These are phyloP conservation scores for Elaeis guineensis DNA, from an alignment of 176 grass and related monocot species.

Conservation along the genomic window DNA sequence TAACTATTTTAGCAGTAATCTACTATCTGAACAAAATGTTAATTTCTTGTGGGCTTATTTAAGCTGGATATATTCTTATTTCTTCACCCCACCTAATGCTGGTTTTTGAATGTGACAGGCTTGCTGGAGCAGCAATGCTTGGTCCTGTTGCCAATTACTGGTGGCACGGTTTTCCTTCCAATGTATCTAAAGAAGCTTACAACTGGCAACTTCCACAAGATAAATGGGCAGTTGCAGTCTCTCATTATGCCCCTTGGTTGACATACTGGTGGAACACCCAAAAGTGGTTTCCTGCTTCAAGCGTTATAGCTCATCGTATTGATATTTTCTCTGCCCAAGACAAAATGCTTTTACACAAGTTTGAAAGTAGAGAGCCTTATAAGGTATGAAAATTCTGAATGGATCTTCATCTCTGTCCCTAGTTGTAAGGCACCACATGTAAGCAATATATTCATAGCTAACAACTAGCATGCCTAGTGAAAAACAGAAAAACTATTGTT, in stretches of 20 bases:
- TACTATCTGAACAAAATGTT: background rate
- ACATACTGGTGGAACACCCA: conserved; percentile 70
- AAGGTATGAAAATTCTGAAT: background rate
- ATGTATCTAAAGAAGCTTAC: conserved; percentile 48
- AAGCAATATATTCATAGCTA: no score
- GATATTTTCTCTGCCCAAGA: conserved; percentile 56
- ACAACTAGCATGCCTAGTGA: no score
- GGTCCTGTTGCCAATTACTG: conserved; percentile 74
- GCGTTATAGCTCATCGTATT: conserved; percentile 30
- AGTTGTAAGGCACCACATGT: no score
- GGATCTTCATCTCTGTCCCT: no score
- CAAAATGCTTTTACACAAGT: conserved; percentile 48
- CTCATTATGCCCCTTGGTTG: conserved; percentile 62
- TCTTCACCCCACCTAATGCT: conserved; percentile 9
- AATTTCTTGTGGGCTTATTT: background rate
- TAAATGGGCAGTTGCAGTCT: conserved; percentile 50
- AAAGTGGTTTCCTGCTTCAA: conserved; percentile 62
- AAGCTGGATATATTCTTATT: background rate
- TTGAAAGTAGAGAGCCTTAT: conserved; percentile 27
- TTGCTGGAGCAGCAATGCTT: conserved; percentile 52
- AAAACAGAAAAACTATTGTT: no score
- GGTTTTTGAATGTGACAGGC: conserved; percentile 24
- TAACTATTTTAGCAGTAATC: background rate
- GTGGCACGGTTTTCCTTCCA: conserved; percentile 63
- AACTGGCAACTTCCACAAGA: conserved; percentile 42